Evolutionary conservation across 2,329 filamentous ascomycete genomes (phyloP), one percentile per base, ranked within the genome.

Genomic region (Periconia sp.): DNA sequence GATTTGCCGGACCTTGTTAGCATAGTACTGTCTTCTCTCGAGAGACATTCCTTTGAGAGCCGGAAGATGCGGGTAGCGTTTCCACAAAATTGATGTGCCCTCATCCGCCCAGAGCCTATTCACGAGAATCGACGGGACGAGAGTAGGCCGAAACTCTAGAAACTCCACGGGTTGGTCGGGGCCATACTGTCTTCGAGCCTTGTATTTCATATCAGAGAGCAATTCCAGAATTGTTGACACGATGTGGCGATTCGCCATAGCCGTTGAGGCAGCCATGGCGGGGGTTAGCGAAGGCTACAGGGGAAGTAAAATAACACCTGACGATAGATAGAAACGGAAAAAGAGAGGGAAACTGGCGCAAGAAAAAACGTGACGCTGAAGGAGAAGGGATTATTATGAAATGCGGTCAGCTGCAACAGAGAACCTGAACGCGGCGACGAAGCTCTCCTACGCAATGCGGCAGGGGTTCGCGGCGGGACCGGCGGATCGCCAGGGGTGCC

Each of bases 71-170:
- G 65, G 62, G 43, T 61, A 65, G 26, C 59, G 52, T 31, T 41
- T 61, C 65, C 64, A 69, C 8, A 67, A 43, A 5, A 69, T 54
- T 2, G 59, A 60, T 7, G 57, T 63, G 15, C 59, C 64, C 40
- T 57, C 57, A 13, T 65, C 60, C n/a, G 60, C 61, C 64, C 64
- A 69, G 9, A 67, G 40, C 22, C 52, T 55, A 41, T 65, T 68
- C 28, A 68, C 64, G 4, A 63, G 49, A 21, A 65, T 59, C 10
- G 54, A 52, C 3, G 63, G 60, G 9, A 67, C 52, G 21, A 69
- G 50, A 2, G 63, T 65, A n/a, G 62, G 63, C n/a, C 60, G 57
- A 40, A 61, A 61, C 40, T 65, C 64, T 25, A 67, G 53, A 32
- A 67, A 58, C 48, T 66, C 62, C 5, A 66, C 64, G 3, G 63